A percentile compares a stretch with the other conserved stretches of the same genome.
These are phyloP conservation scores for Isoetes taiwanensis DNA, from an alignment of 75 land plant genomes.

Conservation along the genomic window DNA sequence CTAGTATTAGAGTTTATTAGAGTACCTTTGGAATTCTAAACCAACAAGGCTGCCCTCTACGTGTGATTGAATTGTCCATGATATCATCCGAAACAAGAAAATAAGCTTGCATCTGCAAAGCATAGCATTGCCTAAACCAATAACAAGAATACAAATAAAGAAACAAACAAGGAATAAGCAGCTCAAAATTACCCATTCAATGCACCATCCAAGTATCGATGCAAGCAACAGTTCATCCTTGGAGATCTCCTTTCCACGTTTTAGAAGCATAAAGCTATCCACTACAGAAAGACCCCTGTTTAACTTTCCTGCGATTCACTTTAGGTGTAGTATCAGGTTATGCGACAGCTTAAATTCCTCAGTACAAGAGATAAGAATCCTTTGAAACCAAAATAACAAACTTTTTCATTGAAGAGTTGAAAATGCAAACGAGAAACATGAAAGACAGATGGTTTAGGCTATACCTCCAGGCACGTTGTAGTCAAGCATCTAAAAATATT, in stretches of 20 bases:
- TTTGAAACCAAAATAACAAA: neutral
- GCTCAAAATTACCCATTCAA: conserved; percentile 68
- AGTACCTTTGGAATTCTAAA: conserved; percentile 72
- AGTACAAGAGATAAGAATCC: neutral
- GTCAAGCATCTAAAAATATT: conserved; percentile 75
- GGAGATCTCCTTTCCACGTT: conserved; percentile 44
- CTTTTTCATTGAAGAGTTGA: neutral
- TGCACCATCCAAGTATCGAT: conserved; percentile 88
- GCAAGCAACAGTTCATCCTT: conserved; percentile 69
- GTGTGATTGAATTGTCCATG: conserved; percentile 80
- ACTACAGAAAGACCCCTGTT: conserved; percentile 89
- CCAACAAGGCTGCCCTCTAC: conserved; percentile 98
- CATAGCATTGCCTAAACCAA: neutral
- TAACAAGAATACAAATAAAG: conserved; percentile 4
- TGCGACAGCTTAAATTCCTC: neutral
- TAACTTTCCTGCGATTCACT: conserved; percentile 68
- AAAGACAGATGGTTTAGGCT: neutral
- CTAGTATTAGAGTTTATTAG: neutral
- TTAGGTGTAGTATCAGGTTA: neutral
- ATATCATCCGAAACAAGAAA: conserved; percentile 94
- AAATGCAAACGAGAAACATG: neutral
- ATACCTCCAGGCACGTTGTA: conserved; percentile 98
- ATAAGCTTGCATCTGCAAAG: conserved; percentile 82
- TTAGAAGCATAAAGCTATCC: conserved; percentile 77
- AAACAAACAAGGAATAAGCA: neutral